Conservation (phyloP, 2,329 filamentous ascomycete species). For the Samsoniella hepiali region DNA sequence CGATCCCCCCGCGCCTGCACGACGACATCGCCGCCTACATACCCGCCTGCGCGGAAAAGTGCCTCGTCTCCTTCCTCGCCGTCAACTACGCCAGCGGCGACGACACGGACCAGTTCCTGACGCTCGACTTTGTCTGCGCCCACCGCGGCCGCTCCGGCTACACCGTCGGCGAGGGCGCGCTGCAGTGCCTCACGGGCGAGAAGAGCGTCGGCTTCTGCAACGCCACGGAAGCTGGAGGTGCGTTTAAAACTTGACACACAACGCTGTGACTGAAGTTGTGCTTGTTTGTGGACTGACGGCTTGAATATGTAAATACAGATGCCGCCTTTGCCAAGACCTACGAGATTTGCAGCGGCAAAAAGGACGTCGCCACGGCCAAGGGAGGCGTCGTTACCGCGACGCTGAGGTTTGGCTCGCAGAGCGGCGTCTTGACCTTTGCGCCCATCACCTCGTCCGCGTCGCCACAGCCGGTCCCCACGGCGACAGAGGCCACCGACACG, state of each 20-base stretch:
- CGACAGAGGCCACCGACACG: neutral
- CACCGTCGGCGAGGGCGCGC: slow-evolving; percentile 68
- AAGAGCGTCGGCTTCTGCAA: slow-evolving; percentile 49
- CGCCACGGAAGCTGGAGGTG: slow-evolving; percentile 38
- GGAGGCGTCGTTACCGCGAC: slow-evolving; percentile 58
- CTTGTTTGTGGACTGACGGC: neutral
- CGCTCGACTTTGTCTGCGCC: slow-evolving; percentile 63
- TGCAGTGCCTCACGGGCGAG: slow-evolving; percentile 63
- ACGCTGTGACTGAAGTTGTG: too few species aligned
- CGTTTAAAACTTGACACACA: neutral
- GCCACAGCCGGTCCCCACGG: slow-evolving; percentile 1
- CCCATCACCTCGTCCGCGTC: slow-evolving; percentile 15
- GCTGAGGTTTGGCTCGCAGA: slow-evolving; percentile 37
- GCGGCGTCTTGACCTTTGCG: slow-evolving; percentile 31
- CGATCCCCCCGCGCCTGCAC: slow-evolving; percentile 26
- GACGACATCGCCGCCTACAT: slow-evolving; percentile 42
- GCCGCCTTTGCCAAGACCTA: slow-evolving; percentile 48
- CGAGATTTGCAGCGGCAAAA: slow-evolving; percentile 54
- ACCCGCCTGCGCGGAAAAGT: slow-evolving; percentile 58
- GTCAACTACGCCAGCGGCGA: slow-evolving; percentile 50
- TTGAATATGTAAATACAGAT: slow-evolving; percentile 27
- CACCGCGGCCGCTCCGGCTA: slow-evolving; percentile 57
- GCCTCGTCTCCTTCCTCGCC: slow-evolving; percentile 61
- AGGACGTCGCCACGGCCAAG: slow-evolving; percentile 52
- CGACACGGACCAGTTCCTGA: slow-evolving; percentile 47